Conservation (phyloP, 2,329 filamentous ascomycete genomes). For the Aspergillus neotritici region DNA sequence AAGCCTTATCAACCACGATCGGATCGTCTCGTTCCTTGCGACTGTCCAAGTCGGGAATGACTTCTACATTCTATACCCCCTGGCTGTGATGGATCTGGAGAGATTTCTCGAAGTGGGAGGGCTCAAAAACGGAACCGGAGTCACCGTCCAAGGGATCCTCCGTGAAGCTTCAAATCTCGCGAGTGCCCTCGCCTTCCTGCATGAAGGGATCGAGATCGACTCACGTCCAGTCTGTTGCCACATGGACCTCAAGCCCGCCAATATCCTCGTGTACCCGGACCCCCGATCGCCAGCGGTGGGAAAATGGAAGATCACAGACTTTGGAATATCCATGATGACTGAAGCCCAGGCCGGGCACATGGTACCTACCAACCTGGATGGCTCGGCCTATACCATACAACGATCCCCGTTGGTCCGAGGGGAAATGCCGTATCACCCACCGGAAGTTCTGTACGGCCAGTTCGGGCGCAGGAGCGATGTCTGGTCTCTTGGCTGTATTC, state of each 20-base stretch:
- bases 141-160: slow-evolving; percentile 7
- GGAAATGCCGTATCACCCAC: slow-evolving; percentile 8
- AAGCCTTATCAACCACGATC: slow-evolving; percentile 6
- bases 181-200: slow-evolving; percentile 12
- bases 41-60: slow-evolving; percentile 8
- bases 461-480: slow-evolving; percentile 14
- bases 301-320: slow-evolving; percentile 22
- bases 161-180: slow-evolving; percentile 9
- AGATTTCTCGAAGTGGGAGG: slow-evolving; percentile 6
- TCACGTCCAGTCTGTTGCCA: slow-evolving; percentile 4
- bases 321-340: slow-evolving; percentile 16
- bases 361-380: not conserved
- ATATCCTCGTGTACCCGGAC: slow-evolving; percentile 17
- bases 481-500: slow-evolving; percentile 20
- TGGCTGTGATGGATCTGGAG: slow-evolving; percentile 16
- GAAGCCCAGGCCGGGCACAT: not conserved
- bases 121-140: not conserved
- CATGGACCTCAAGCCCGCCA: slow-evolving; percentile 19
- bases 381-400: not conserved
- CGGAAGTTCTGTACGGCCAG: slow-evolving; percentile 3
- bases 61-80: slow-evolving; percentile 14
- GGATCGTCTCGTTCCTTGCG: slow-evolving; percentile 8
- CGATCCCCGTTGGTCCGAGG: not conserved
- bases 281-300: slow-evolving; percentile 7
- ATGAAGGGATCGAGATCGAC: slow-evolving; percentile 3